Conservation (phyloP, 1,284 basidiomycete species). For the Sporisorium scitamineum region DNA sequence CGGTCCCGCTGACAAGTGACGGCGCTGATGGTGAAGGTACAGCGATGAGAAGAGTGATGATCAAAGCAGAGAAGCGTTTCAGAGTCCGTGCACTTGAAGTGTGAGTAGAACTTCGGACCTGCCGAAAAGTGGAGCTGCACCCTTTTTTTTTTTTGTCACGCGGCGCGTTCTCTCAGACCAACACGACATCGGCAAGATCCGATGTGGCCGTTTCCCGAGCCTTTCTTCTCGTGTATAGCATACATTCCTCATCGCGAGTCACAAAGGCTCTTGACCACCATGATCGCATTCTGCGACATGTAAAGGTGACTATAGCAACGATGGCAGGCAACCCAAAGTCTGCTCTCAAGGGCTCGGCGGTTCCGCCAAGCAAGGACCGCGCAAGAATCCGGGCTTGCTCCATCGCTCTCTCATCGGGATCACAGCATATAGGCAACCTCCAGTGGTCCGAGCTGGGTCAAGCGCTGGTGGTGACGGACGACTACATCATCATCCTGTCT, state of each 20-base stretch:
- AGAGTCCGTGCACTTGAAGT: conserved; percentile 18
- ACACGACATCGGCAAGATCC: conserved; percentile 27
- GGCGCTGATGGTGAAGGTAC: not conserved
- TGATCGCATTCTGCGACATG: not conserved
- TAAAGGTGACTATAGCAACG: not conserved
- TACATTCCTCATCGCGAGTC: not conserved
- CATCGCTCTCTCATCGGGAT: conserved; percentile 26
- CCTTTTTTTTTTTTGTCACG: conserved; percentile 7
- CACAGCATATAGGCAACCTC: conserved; percentile 27
- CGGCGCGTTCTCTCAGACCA: conserved; percentile 35
- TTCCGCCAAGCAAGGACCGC: not conserved
- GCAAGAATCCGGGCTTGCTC: conserved; percentile 28
- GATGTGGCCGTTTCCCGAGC: not conserved
- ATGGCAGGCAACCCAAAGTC: not conserved
- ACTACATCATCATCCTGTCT: conserved; percentile 31
- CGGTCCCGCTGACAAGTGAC: not conserved
- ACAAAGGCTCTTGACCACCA: not conserved
- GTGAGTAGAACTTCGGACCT: conserved; percentile 3
- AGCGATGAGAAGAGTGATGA: not conserved
- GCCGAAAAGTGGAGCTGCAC: conserved; percentile 26
- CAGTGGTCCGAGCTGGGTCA: conserved; percentile 43
- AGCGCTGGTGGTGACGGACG: conserved; percentile 37
- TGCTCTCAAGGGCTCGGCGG: not conserved
- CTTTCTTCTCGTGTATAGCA: not conserved
- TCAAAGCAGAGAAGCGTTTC: not conserved